Evolutionary conservation across 2,329 filamentous ascomycete genomes (phyloP).

Genomic region (Aphanoascus verrucosus): DNA sequence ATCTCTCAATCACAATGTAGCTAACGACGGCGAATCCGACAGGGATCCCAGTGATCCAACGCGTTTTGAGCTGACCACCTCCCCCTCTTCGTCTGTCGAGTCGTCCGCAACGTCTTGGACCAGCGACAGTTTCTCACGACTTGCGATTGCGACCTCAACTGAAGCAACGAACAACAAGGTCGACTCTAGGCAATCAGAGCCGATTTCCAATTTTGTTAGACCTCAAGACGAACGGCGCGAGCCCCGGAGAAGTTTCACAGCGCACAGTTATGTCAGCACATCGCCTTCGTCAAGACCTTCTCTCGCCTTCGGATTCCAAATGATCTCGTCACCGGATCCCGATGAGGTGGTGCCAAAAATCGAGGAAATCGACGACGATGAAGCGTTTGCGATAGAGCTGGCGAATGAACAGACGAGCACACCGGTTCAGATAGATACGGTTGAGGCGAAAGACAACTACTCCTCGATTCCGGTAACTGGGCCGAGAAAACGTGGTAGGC

Average conservation of each 20-base stretch:
- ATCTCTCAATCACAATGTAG: slow-evolving; percentile 13
- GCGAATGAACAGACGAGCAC: slow-evolving; percentile 25
- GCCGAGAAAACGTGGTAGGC: slow-evolving; percentile 61
- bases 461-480: slow-evolving; percentile 17
- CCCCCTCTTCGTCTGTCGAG: slow-evolving; percentile 3
- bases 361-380: slow-evolving; percentile 43
- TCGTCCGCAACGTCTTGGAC: slow-evolving; percentile 20
- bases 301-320: slow-evolving; percentile 21
- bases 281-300: slow-evolving; percentile 16
- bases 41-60: slow-evolving; percentile 19
- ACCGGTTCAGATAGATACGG: slow-evolving; percentile 20
- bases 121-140: slow-evolving; percentile 24
- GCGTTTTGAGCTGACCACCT: slow-evolving; percentile 10
- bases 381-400: slow-evolving; percentile 20
- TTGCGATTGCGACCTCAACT: slow-evolving; percentile 26
- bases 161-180: slow-evolving; percentile 26
- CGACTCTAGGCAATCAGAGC: slow-evolving; percentile 18
- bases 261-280: slow-evolving; percentile 12
- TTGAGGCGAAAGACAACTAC: slow-evolving; percentile 20
- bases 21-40: slow-evolving; percentile 17
- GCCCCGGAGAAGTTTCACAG: slow-evolving; percentile 12
- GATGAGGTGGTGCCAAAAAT: slow-evolving; percentile 42
- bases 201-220: slow-evolving; percentile 3
- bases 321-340: slow-evolving; percentile 19
- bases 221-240: slow-evolving; percentile 5